These are phyloP conservation scores for Penicillium lagena DNA, from an alignment of 495 filamentous ascomycete genomes.

Conservation along the genomic window DNA sequence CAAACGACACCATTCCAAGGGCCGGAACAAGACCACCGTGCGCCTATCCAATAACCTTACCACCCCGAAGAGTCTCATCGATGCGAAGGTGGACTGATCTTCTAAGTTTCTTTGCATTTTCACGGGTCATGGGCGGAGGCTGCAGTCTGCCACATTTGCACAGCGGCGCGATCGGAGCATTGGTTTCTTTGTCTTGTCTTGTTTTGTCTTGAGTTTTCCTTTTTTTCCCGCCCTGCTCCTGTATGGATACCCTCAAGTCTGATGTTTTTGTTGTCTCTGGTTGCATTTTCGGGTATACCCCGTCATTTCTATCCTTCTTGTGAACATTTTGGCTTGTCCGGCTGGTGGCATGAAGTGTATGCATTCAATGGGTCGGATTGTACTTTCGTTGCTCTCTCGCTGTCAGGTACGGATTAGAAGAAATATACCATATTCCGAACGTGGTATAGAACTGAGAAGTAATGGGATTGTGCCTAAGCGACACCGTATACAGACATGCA, in stretches of 20 bases:
- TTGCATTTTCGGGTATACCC: no score
- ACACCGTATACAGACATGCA: no score
- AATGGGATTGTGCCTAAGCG: no score
- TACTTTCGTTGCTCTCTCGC: no score
- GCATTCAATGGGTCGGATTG: no score
- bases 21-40: slow-evolving; percentile 46
- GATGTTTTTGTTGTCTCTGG: no score
- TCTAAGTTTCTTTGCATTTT: slow-evolving; percentile 3
- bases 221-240: not conserved
- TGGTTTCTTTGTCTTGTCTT: not conserved
- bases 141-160: not conserved
- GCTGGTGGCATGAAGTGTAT: no score
- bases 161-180: not conserved
- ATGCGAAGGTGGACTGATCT: slow-evolving; percentile 57
- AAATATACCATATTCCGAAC: no score
- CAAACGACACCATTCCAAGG: slow-evolving; percentile 62
- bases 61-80: slow-evolving; percentile 54
- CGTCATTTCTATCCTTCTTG: no score
- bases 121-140: not conserved
- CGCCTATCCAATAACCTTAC: slow-evolving; percentile 68
- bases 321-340: no score
- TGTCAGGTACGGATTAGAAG: no score
- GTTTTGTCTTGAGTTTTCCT: not conserved
- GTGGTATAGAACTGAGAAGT: no score
- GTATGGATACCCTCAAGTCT: slow-evolving; percentile 1